Conservation (phyloP, 352 stramenopile species). For the Phytophthora uliginosa region DNA sequence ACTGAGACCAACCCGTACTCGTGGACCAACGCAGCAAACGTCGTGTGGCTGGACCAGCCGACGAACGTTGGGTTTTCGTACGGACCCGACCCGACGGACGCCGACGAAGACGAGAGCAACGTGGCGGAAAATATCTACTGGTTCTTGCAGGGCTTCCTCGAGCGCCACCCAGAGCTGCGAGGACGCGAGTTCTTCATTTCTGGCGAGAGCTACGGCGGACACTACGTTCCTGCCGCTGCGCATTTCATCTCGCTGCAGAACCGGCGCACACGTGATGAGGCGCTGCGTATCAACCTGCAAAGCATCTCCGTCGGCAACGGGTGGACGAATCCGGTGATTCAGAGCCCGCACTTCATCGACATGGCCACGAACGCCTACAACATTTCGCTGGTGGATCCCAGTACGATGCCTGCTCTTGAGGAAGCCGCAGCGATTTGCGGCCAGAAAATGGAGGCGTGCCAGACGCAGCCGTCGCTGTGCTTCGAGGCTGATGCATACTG, state of each 20-base stretch:
- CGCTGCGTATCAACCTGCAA: constrained; percentile 51
- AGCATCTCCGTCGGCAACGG: constrained; percentile 65
- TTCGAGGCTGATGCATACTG: constrained; percentile 45
- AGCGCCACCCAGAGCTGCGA: constrained; percentile 63
- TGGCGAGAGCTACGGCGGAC: constrained; percentile 76
- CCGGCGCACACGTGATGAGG: neutral
- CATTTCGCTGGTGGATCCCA: constrained; percentile 51
- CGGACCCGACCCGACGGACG: constrained; percentile 48
- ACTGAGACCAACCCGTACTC: constrained; percentile 64
- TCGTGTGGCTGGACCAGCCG: constrained; percentile 80
- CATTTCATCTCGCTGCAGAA: constrained; percentile 72
- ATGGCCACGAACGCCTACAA: constrained; percentile 79
- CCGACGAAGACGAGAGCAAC: constrained; percentile 52
- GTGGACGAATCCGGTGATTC: constrained; percentile 57
- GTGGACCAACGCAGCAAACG: constrained; percentile 72
- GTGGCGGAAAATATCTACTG: constrained; percentile 78
- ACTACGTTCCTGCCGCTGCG: constrained; percentile 67
- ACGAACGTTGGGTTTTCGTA: constrained; percentile 72
- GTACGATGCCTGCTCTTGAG: constrained; percentile 52
- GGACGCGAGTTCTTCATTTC: constrained; percentile 72
- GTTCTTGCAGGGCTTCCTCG: constrained; percentile 77
- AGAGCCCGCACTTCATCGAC: constrained; percentile 50
- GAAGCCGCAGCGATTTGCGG: constrained; percentile 42
- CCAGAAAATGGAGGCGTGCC: constrained; percentile 50
- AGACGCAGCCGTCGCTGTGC: constrained; percentile 42